Evolutionary conservation across 2,329 filamentous ascomycete genomes (phyloP), one percentile per base, ranked within the genome.

Genomic region (Penicillium corylophilum): DNA sequence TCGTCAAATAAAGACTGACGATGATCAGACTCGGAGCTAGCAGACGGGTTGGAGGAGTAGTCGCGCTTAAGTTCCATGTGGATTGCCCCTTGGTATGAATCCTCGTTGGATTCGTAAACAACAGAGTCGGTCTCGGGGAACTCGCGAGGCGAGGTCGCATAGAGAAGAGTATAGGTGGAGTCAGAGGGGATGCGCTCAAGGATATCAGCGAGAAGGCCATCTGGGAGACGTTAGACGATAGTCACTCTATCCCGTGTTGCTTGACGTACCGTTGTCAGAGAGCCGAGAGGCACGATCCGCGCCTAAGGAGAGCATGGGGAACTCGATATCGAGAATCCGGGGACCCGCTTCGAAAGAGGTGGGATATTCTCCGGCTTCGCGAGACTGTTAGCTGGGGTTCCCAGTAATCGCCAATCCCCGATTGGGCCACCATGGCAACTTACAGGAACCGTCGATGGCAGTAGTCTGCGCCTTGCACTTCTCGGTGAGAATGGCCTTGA

Each of bases 21-120:
- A 24, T 61, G 59, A 20, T 52, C 64, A 53, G 81, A 78, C 15
- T 68, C 65, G 16, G 41, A 26, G 18, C 42, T 48, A 13, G 56
- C 50, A 16, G 48, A 46, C 10, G 50, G 46, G 38, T 67, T 57
- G 5, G 67, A 58, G 44, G 63, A 67, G 50, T 79, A 71, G 60
- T 84, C 79, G 60, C 90, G 83, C 81, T 89, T 94, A 58, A 94
- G 73, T 56, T 93, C 89, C 69, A 85, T 82, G 63, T 88, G 88
- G 44, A 88, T 66, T 12, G 80, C 72, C 45, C 84, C 80, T 48
- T 80, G 75, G 64, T 66, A 66, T n/a, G 55, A 58, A 3, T 84
- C 77, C 40, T 84, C 76, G 44, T 83, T 78, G 71, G 82, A 79
- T 60, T 89, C 82, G 70, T 95, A 94, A 13, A 78, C 56, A 7